Evolutionary conservation across 202 grass and related monocot genomes (phyloP).

Genomic region (Eragrostis tef): DNA sequence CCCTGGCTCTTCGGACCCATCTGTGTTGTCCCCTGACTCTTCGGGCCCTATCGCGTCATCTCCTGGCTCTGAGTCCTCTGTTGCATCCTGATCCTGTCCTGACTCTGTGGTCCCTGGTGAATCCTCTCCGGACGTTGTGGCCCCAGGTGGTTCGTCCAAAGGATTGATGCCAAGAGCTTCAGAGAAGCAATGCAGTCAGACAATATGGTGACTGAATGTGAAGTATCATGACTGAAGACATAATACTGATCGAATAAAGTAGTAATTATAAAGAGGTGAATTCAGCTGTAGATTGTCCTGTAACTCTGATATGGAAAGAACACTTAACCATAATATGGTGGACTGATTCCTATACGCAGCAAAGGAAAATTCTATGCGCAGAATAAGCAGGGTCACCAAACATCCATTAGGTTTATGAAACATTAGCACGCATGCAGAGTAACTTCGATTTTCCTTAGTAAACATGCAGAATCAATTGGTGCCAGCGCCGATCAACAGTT

Average conservation of each 20-base stretch:
- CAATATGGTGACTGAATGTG: not conserved
- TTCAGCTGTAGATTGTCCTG: not conserved
- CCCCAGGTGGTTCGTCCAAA: not conserved
- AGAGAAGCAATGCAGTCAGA: conserved; percentile 11
- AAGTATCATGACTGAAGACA: not conserved
- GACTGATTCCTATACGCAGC: not conserved
- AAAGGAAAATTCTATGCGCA: not conserved
- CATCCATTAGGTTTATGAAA: not conserved
- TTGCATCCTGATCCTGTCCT: no score
- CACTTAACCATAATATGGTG: not conserved
- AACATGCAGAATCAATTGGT: not conserved
- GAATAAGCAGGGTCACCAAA: not conserved
- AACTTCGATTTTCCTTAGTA: not conserved
- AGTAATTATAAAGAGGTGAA: not conserved
- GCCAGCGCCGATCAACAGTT: not conserved
- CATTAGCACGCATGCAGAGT: not conserved
- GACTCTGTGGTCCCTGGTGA: not conserved
- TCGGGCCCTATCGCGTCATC: no score
- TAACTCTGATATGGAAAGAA: not conserved
- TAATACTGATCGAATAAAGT: not conserved
- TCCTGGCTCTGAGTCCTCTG: no score
- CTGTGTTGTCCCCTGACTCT: no score
- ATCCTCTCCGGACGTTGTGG: not conserved
- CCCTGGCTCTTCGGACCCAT: no score
- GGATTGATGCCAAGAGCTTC: not conserved